phyloP scores from a whole-genome alignment of 345 rosid species.

The Limnanthes douglasii region DNA sequence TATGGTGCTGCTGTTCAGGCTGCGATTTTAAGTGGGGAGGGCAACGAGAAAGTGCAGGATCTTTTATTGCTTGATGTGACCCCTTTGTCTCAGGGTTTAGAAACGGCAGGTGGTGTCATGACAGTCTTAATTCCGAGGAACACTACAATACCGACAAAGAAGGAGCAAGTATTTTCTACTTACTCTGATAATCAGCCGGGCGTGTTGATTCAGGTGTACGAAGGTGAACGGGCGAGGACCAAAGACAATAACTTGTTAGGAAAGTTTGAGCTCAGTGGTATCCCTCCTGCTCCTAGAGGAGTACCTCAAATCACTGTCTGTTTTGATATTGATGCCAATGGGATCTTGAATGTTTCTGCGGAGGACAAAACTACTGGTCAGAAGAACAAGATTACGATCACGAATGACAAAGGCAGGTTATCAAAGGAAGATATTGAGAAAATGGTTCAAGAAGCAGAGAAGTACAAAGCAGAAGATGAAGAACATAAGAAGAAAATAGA shows the following conservation, averaged over 20 bases:
- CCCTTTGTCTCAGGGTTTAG: slow-evolving; percentile 37
- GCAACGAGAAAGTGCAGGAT: slow-evolving; percentile 50
- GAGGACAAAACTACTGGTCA: slow-evolving; percentile 55
- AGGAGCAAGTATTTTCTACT: slow-evolving; percentile 43
- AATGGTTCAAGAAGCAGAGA: slow-evolving; percentile 65
- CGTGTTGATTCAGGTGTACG: slow-evolving; percentile 45
- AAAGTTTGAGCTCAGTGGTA: slow-evolving; percentile 43
- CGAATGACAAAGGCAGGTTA: slow-evolving; percentile 46
- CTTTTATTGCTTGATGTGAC: slow-evolving; percentile 30
- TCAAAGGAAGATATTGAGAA: slow-evolving; percentile 49
- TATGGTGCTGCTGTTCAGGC: slow-evolving; percentile 62
- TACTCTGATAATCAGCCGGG: slow-evolving; percentile 51
- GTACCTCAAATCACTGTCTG: slow-evolving; percentile 35
- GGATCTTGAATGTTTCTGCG: slow-evolving; percentile 46
- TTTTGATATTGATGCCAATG: too few species aligned
- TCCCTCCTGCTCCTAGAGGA: slow-evolving; percentile 53
- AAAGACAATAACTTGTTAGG: slow-evolving; percentile 46
- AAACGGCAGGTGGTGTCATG: slow-evolving; percentile 52
- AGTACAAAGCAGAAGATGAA: slow-evolving; percentile 44
- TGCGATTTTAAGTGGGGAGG: slow-evolving; percentile 47
- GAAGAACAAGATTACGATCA: slow-evolving; percentile 55
- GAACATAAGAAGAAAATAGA: slow-evolving; percentile 57
- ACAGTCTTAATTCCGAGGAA: slow-evolving; percentile 49
- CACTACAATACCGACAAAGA: slow-evolving; percentile 43
- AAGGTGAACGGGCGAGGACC: slow-evolving; percentile 43